Conservation (phyloP, 2,329 filamentous ascomycete species). For the Aquanectria penicillioides region DNA sequence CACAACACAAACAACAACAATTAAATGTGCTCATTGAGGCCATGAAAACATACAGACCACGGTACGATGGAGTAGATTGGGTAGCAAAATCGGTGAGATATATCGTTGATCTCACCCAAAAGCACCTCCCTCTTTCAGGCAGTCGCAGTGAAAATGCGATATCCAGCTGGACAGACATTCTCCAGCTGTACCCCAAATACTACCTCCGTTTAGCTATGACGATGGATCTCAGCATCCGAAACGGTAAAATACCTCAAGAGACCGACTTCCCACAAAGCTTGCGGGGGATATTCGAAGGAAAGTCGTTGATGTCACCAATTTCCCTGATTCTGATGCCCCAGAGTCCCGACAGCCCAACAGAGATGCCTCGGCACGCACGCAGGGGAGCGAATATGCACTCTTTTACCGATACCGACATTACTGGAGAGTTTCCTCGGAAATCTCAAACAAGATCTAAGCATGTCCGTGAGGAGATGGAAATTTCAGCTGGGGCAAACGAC, state of each 20-base stretch:
- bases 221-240: constrained; percentile 38
- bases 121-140: constrained; percentile 10
- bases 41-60: constrained; percentile 36
- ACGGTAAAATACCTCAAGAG: constrained; percentile 34
- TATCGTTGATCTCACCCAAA: constrained; percentile 33
- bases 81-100: constrained; percentile 34
- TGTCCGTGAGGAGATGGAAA: too few species aligned
- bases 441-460: too few species aligned
- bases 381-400: too few species aligned
- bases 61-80: constrained; percentile 40
- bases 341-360: background rate
- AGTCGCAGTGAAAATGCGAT: background rate
- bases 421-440: too few species aligned
- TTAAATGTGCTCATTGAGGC: constrained; percentile 33
- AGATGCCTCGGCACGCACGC: too few species aligned
- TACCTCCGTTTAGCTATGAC: constrained; percentile 38
- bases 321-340: constrained; percentile 4
- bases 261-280: constrained; percentile 34
- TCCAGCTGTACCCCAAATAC: constrained; percentile 30
- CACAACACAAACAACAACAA: constrained; percentile 35
- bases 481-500: too few species aligned
- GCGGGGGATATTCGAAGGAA: constrained; percentile 16
- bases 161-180: constrained; percentile 29
- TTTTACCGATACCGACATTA: too few species aligned
- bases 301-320: background rate